These are phyloP conservation scores for Aquanectria penicillioides DNA, from an alignment of 2,329 filamentous ascomycete genomes.

Conservation along the genomic window DNA sequence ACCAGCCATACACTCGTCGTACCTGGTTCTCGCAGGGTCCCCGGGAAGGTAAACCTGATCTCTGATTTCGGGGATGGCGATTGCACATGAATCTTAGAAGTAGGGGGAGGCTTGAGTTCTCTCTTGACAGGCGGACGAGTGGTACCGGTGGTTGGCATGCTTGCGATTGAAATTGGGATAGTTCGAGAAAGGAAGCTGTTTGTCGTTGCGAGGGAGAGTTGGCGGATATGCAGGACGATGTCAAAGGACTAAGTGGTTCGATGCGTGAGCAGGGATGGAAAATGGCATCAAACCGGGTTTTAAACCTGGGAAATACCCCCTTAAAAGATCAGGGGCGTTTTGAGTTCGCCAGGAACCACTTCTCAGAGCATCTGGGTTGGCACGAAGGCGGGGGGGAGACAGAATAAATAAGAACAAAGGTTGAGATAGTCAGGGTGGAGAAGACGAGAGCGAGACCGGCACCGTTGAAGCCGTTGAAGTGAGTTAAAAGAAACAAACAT, in stretches of 20 bases:
- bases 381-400: background rate
- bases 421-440: constrained; percentile 9
- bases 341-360: background rate
- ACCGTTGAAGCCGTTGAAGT: constrained; percentile 14
- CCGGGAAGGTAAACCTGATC: constrained; percentile 44
- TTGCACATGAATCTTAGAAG: constrained; percentile 36
- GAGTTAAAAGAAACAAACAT: too few relatives aligned
- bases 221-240: background rate
- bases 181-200: background rate
- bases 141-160: constrained; percentile 32
- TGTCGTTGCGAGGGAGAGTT: background rate
- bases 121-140: constrained; percentile 31
- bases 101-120: constrained; percentile 40
- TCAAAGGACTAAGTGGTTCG: background rate
- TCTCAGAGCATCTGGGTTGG: constrained; percentile 1
- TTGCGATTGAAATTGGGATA: background rate
- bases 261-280: background rate
- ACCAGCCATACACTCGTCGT: background rate
- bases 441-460: constrained; percentile 16
- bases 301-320: background rate
- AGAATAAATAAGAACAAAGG: background rate
- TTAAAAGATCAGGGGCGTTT: background rate
- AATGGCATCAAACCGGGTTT: background rate
- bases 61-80: constrained; percentile 40
- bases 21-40: constrained; percentile 41